phyloP scores from a whole-genome alignment of 768 basidiomycete genomes.

The Pleurotus salmoneostramineus region DNA sequence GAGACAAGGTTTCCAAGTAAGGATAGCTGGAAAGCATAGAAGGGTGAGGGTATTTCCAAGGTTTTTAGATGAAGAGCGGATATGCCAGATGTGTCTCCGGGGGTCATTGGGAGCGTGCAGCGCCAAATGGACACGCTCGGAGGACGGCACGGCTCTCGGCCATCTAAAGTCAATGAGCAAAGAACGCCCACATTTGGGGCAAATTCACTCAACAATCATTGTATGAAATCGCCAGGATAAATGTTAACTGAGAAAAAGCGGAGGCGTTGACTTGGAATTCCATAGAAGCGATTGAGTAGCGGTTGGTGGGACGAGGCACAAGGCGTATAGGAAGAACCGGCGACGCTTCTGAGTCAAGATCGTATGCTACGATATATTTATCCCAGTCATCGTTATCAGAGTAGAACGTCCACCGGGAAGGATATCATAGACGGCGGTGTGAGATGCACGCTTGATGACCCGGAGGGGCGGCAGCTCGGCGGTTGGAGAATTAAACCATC shows the following conservation, averaged over 20 bases:
- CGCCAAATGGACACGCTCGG: too few species aligned
- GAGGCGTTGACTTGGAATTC: neutral
- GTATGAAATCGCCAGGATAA: neutral
- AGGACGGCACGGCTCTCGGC: too few species aligned
- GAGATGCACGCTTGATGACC: neutral
- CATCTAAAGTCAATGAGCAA: neutral
- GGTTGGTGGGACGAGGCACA: too few species aligned
- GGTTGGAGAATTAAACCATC: neutral
- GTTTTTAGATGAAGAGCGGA: neutral
- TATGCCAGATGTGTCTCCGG: neutral
- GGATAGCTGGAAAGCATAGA: neutral
- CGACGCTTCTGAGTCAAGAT: too few species aligned
- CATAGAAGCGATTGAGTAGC: too few species aligned
- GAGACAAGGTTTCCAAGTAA: neutral
- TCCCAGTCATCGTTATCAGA: neutral
- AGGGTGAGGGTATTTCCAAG: neutral
- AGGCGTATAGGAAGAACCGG: too few species aligned
- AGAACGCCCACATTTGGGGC: neutral
- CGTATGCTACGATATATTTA: too few species aligned
- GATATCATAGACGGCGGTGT: neutral
- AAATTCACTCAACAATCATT: neutral
- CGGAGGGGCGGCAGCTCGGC: neutral
- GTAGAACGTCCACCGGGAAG: neutral
- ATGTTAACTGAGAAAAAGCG: neutral
- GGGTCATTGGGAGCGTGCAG: neutral